Evolutionary conservation across 345 rosid genomes (phyloP).

Genomic region (Toxicodendron radicans): DNA sequence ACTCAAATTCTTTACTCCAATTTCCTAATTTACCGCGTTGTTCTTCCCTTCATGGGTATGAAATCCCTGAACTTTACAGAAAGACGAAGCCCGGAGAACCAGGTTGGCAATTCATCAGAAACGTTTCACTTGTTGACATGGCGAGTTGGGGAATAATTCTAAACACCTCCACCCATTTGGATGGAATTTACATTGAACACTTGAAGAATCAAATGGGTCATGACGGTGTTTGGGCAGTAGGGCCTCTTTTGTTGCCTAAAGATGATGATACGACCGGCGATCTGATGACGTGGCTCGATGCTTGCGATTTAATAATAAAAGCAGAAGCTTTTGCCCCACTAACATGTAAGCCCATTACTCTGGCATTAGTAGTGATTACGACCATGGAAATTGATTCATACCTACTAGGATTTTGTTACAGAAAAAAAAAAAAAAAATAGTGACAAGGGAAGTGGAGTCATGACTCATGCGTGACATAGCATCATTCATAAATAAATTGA

Average conservation of each 20-base stretch:
- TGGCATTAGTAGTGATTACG: no score
- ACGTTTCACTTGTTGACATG: conserved; percentile 28
- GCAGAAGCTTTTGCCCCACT: no score
- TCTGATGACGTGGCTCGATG: conserved; percentile 23
- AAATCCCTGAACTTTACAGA: conserved; percentile 30
- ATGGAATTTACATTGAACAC: conserved; percentile 24
- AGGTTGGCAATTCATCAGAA: conserved; percentile 33
- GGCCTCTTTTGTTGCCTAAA: conserved; percentile 29
- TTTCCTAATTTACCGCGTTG: conserved; percentile 37
- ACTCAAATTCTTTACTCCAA: conserved; percentile 14
- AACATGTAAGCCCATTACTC: no score
- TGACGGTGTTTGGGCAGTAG: conserved; percentile 41
- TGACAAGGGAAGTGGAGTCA: conserved; percentile 21
- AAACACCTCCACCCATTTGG: conserved; percentile 54
- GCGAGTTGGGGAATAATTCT: conserved; percentile 57
- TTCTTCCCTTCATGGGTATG: conserved; percentile 42
- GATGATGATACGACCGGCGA: neutral
- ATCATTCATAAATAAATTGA: conserved; percentile 23
- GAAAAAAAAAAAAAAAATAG: no score
- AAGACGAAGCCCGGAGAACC: conserved; percentile 30
- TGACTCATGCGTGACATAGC: conserved; percentile 49
- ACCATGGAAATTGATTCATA: no score
- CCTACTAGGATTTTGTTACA: neutral
- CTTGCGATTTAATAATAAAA: no score
- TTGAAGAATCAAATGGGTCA: conserved; percentile 8